phyloP scores from a whole-genome alignment of 495 filamentous ascomycete species.

The Penicillium canescens region DNA sequence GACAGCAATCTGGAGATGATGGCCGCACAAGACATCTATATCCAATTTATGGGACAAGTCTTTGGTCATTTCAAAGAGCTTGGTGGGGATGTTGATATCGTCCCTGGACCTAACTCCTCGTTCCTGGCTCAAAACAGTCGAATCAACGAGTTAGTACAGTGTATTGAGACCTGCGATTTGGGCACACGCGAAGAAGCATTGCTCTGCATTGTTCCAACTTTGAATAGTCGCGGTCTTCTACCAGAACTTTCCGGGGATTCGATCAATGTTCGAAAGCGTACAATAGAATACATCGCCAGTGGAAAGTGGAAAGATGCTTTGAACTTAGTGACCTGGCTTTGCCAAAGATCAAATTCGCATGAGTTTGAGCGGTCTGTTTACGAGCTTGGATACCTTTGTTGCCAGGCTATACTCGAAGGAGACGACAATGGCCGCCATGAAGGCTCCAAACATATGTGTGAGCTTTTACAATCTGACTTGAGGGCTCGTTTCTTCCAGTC shows the following conservation, averaged over 20 bases:
- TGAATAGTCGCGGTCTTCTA: slow-evolving; percentile 21
- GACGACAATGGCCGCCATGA: slow-evolving; percentile 8
- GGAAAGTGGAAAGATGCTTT: slow-evolving; percentile 29
- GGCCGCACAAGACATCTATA: slow-evolving; percentile 42
- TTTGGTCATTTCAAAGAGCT: slow-evolving; percentile 11
- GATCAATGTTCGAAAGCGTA: slow-evolving; percentile 6
- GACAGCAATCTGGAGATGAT: slow-evolving; percentile 27
- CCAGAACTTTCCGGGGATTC: slow-evolving; percentile 30
- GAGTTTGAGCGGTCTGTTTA: slow-evolving; percentile 29
- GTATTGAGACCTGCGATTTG: slow-evolving; percentile 23
- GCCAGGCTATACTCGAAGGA: slow-evolving; percentile 20
- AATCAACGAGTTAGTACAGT: slow-evolving; percentile 25
- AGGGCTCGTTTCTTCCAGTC: slow-evolving; percentile 7
- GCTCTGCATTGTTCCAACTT: slow-evolving; percentile 33
- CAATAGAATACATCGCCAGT: slow-evolving; percentile 8
- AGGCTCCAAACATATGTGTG: slow-evolving; percentile 10
- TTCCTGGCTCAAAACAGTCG: slow-evolving; percentile 19
- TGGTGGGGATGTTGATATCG: slow-evolving; percentile 20
- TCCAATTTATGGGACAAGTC: slow-evolving; percentile 27
- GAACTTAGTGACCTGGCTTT: slow-evolving; percentile 26
- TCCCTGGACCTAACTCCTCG: slow-evolving; percentile 13
- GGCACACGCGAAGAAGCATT: slow-evolving; percentile 38
- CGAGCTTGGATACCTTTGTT: slow-evolving; percentile 32
- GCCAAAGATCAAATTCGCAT: slow-evolving; percentile 22
- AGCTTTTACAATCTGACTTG: slow-evolving; percentile 14